Evolutionary conservation across 768 basidiomycete species (phyloP).

Genomic region (Termitomyces sp.): DNA sequence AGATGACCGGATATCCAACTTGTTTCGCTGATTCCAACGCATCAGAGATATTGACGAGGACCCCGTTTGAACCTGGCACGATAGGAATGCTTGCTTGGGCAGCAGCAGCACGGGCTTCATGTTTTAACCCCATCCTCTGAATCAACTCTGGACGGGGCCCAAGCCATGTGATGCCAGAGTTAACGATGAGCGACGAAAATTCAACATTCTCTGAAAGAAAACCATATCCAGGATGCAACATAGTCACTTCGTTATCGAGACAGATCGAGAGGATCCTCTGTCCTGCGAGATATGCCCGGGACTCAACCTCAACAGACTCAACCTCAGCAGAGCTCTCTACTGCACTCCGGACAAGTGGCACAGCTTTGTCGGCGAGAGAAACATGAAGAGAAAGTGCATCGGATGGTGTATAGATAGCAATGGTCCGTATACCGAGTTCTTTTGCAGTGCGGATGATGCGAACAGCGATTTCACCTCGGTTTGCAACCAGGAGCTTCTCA

Average conservation of each 20-base stretch:
- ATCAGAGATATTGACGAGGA: slow-evolving; percentile 36
- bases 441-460: slow-evolving; percentile 57
- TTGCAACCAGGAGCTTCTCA: slow-evolving; percentile 61
- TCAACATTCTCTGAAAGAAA: slow-evolving; percentile 61
- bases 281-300: slow-evolving; percentile 36
- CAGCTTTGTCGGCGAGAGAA: slow-evolving; percentile 45
- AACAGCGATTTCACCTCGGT: slow-evolving; percentile 70
- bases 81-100: slow-evolving; percentile 43
- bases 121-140: slow-evolving; percentile 55
- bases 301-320: slow-evolving; percentile 28
- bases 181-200: slow-evolving; percentile 42
- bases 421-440: slow-evolving; percentile 42
- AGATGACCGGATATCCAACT: slow-evolving; percentile 57
- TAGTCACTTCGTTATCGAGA: slow-evolving; percentile 34
- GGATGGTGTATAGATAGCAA: slow-evolving; percentile 56
- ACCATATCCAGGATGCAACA: slow-evolving; percentile 61
- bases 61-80: slow-evolving; percentile 51
- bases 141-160: slow-evolving; percentile 51
- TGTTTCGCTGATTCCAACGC: slow-evolving; percentile 32
- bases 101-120: slow-evolving; percentile 46
- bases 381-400: slow-evolving; percentile 60
- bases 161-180: slow-evolving; percentile 50
- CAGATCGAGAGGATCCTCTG: slow-evolving; percentile 38
- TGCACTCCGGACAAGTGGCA: slow-evolving; percentile 24
- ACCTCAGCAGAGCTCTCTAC: not conserved